Conservation (phyloP, 2,329 filamentous ascomycete genomes). For the Ophiosphaerella narmari region DNA sequence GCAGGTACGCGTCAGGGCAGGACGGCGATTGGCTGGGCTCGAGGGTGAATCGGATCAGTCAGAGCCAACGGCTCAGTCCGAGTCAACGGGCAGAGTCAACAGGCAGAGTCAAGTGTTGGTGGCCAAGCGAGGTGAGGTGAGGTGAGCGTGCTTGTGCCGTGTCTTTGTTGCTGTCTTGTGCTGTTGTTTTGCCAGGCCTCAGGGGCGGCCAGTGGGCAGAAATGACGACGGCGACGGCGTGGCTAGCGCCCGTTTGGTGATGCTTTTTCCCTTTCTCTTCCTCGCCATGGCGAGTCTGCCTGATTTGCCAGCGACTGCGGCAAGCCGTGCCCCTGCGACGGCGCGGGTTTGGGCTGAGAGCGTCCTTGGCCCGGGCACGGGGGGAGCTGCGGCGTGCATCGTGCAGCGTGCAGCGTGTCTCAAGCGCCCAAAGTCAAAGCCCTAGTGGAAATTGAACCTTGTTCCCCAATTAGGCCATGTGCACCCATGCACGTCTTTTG, state of each 20-base stretch:
- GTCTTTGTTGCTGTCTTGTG: too few species aligned
- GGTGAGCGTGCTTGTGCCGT: too few species aligned
- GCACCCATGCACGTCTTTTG: constrained; percentile 19
- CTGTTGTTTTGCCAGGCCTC: too few species aligned
- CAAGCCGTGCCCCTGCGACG: constrained; percentile 19
- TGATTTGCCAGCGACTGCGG: neutral
- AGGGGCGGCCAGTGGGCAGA: too few species aligned
- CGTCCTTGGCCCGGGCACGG: constrained; percentile 4
- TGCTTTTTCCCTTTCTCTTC: constrained; percentile 4
- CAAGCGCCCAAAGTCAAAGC: constrained; percentile 30
- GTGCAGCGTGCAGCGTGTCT: constrained; percentile 10
- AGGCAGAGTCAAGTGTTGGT: constrained; percentile 2
- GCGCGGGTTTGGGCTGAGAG: constrained; percentile 18
- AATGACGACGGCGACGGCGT: neutral
- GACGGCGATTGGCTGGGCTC: constrained; percentile 15
- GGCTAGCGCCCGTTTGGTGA: constrained; percentile 14
- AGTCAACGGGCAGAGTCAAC: constrained; percentile 7
- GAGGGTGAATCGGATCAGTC: neutral
- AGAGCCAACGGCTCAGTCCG: constrained; percentile 5
- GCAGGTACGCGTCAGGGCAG: constrained; percentile 19
- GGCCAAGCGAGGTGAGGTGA: too few species aligned
- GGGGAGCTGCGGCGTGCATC: constrained; percentile 6
- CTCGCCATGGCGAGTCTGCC: neutral
- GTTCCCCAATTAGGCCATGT: constrained; percentile 11
- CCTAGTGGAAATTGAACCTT: constrained; percentile 27